These are phyloP conservation scores for Lithohypha guttulata DNA, from an alignment of 2,329 filamentous ascomycete genomes.

Conservation along the genomic window DNA sequence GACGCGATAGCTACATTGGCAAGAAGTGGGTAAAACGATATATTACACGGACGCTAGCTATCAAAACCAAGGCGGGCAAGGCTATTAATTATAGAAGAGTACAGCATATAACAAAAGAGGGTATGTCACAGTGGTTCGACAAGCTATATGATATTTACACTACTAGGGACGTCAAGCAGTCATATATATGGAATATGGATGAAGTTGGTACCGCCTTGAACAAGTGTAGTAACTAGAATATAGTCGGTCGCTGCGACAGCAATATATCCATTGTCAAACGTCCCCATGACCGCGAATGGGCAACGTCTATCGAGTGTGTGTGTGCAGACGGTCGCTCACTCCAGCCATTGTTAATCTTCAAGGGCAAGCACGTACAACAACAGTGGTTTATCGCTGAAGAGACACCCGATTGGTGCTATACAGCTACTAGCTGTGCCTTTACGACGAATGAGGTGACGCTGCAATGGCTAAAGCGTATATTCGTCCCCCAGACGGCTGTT, in stretches of 20 bases:
- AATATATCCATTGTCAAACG: conserved; percentile 8
- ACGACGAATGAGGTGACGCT: conserved; percentile 17
- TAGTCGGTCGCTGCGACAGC: conserved; percentile 8
- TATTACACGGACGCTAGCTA: not conserved
- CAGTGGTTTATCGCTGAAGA: conserved; percentile 16
- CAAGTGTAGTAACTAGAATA: conserved; percentile 9
- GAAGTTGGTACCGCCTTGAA: conserved; percentile 12
- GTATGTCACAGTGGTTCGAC: not conserved
- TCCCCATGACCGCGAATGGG: conserved; percentile 14
- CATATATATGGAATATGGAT: conserved; percentile 20
- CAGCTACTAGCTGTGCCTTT: conserved; percentile 17
- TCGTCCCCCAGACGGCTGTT: conserved; percentile 12
- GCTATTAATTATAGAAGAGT: not conserved
- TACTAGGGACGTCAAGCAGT: conserved; percentile 10
- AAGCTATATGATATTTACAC: not conserved
- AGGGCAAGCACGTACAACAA: conserved; percentile 15
- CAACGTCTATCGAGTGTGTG: conserved; percentile 18
- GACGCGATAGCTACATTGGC: not conserved
- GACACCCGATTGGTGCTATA: conserved; percentile 15
- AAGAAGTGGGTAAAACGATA: conserved; percentile 7
- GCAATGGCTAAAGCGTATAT: conserved; percentile 17
- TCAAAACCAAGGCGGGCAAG: conserved; percentile 2
- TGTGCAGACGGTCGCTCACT: conserved; percentile 11
- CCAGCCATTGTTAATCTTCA: conserved; percentile 20
- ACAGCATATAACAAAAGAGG: not conserved